Evolutionary conservation across 208 protist genomes (phyloP).

Genomic region (Trypanosomatidae sp.): DNA sequence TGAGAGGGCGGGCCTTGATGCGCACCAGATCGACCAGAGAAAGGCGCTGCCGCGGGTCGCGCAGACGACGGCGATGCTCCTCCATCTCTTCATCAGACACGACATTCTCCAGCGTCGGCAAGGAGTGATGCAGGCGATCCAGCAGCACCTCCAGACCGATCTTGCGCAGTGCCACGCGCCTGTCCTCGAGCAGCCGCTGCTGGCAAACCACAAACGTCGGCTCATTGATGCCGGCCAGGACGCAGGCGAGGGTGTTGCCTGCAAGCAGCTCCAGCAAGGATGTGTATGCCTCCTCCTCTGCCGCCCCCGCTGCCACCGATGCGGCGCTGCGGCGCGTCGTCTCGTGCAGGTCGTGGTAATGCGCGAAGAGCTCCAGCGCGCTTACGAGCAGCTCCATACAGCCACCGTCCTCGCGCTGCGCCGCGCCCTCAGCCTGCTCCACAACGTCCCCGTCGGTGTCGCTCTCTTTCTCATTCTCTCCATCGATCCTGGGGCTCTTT

Average conservation of each 20-base stretch:
- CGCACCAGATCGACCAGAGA: constrained; percentile 78
- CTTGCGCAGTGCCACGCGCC: constrained; percentile 47
- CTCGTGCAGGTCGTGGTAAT: constrained; percentile 76
- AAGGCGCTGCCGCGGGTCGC: constrained; percentile 78
- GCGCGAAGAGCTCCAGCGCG: constrained; percentile 74
- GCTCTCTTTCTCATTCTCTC: constrained; percentile 21
- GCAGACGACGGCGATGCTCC: constrained; percentile 65
- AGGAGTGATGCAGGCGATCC: constrained; percentile 85
- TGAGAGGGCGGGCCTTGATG: constrained; percentile 82
- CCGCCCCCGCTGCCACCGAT: constrained; percentile 4
- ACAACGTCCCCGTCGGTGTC: constrained; percentile 18
- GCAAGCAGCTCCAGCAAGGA: constrained; percentile 86
- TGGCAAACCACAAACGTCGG: constrained; percentile 84
- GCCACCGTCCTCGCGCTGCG: constrained; percentile 38
- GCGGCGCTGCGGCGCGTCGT: constrained; percentile 20
- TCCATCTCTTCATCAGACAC: constrained; percentile 79
- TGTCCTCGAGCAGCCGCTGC: constrained; percentile 67
- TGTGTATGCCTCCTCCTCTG: constrained; percentile 72
- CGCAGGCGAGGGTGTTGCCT: constrained; percentile 89
- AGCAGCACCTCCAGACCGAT: constrained; percentile 89
- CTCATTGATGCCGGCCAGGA: constrained; percentile 90
- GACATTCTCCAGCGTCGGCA: constrained; percentile 84
- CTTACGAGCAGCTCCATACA: constrained; percentile 81
- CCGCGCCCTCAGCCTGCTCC: constrained; percentile 21
- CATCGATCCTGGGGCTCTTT: not conserved